These are phyloP conservation scores for Globisporangium rhizosaccharum DNA, from an alignment of 352 stramenopile species.

Conservation along the genomic window DNA sequence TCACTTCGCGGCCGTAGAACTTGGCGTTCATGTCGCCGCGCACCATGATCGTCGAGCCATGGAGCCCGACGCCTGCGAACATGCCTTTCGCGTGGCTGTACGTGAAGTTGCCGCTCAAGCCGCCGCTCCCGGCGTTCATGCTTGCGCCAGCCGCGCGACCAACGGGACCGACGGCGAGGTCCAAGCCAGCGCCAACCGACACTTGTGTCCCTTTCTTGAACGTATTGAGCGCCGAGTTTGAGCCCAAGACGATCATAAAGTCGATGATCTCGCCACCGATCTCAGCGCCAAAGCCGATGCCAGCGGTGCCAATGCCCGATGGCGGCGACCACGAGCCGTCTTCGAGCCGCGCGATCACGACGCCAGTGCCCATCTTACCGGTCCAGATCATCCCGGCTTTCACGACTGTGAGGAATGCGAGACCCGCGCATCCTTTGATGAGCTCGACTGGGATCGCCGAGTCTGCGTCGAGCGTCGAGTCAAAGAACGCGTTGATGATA, in stretches of 20 bases:
- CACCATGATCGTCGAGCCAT: slow-evolving; percentile 81
- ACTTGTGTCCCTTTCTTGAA: slow-evolving; percentile 85
- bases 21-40: slow-evolving; percentile 80
- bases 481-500: slow-evolving; percentile 84
- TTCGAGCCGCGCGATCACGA: slow-evolving; percentile 74
- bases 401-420: slow-evolving; percentile 84
- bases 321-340: slow-evolving; percentile 81
- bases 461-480: slow-evolving; percentile 66
- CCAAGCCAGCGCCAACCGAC: slow-evolving; percentile 68
- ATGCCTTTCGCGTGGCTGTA: slow-evolving; percentile 82
- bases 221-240: slow-evolving; percentile 55
- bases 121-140: slow-evolving; percentile 71
- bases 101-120: slow-evolving; percentile 80
- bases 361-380: slow-evolving; percentile 76
- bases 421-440: slow-evolving; percentile 64
- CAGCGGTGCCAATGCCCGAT: slow-evolving; percentile 76
- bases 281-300: slow-evolving; percentile 77
- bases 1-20: slow-evolving; percentile 81
- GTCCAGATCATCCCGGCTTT: slow-evolving; percentile 85
- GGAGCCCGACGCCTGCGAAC: slow-evolving; percentile 73
- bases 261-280: slow-evolving; percentile 85
- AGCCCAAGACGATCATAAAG: slow-evolving; percentile 87
- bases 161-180: slow-evolving; percentile 69
- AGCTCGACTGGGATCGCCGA: slow-evolving; percentile 74
- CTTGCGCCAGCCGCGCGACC: slow-evolving; percentile 64